Evolutionary conservation across 768 basidiomycete species (phyloP).

Genomic region (Rhizopogon vinicolor): DNA sequence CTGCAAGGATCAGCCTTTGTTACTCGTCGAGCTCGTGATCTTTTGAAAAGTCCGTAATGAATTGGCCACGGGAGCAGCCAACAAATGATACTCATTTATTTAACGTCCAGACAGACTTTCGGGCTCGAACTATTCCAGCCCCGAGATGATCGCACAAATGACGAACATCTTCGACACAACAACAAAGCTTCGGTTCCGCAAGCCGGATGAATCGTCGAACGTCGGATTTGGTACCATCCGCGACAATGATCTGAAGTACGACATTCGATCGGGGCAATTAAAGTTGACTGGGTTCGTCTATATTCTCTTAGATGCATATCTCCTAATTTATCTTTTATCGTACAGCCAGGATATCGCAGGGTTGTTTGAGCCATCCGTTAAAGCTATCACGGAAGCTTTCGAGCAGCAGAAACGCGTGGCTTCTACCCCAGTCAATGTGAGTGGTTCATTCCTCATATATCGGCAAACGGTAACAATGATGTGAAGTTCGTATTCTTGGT

Average conservation of each 20-base stretch:
- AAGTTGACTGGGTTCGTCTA: constrained; percentile 30
- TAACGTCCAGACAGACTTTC: constrained; percentile 21
- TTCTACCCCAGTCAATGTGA: constrained; percentile 22
- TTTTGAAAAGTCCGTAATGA: constrained; percentile 21
- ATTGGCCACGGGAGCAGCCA: background rate
- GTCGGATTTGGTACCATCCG: constrained; percentile 34
- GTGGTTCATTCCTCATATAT: background rate
- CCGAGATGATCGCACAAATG: constrained; percentile 28
- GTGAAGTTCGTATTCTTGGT: constrained; percentile 40
- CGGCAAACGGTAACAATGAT: background rate
- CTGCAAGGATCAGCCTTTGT: constrained; percentile 36
- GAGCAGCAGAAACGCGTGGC: constrained; percentile 20
- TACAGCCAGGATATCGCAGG: constrained; percentile 29
- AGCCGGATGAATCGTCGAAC: constrained; percentile 27
- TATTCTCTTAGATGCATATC: background rate
- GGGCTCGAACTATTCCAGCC: constrained; percentile 21
- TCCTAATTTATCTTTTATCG: background rate
- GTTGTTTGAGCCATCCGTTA: constrained; percentile 40
- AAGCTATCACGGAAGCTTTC: constrained; percentile 30
- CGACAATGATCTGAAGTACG: constrained; percentile 27
- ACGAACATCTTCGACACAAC: constrained; percentile 28
- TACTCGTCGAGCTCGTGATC: constrained; percentile 20
- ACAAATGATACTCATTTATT: background rate
- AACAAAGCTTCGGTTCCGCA: constrained; percentile 37
- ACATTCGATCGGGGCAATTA: constrained; percentile 34